Evolutionary conservation across 306 rosid species (phyloP).

Genomic region (Notholithocarpus densiflorus): DNA sequence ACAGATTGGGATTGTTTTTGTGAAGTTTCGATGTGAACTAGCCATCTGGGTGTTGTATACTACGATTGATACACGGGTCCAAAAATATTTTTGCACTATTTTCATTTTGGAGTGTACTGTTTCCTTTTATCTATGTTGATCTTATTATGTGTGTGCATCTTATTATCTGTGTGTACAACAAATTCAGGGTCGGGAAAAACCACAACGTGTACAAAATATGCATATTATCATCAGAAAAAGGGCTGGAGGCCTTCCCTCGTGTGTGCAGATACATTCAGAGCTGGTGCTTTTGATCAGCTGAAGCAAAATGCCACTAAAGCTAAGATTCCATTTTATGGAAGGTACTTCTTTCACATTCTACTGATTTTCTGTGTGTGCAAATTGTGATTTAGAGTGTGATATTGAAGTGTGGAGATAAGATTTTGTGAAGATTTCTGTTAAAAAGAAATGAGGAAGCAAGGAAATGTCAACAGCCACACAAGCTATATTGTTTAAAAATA

Average conservation of each 20-base stretch:
- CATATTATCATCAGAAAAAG: slow-evolving; percentile 77
- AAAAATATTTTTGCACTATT: neutral
- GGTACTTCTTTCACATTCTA: slow-evolving; percentile 40
- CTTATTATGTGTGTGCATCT: neutral
- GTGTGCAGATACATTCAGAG: slow-evolving; percentile 96
- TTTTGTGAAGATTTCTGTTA: neutral
- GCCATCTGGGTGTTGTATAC: neutral
- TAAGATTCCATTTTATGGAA: slow-evolving; percentile 92
- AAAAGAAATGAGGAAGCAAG: neutral
- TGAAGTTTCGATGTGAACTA: neutral
- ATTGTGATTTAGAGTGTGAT: no score
- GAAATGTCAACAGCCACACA: no score
- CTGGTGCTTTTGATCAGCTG: slow-evolving; percentile 99
- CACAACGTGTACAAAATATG: slow-evolving; percentile 88
- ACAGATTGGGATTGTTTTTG: neutral
- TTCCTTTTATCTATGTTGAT: neutral
- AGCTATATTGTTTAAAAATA: no score
- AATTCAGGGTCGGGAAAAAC: slow-evolving; percentile 85
- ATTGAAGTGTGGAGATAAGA: neutral
- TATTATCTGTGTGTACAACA: slow-evolving; percentile 2
- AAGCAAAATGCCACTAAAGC: slow-evolving; percentile 95
- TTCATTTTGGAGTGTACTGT: neutral
- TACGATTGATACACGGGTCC: neutral
- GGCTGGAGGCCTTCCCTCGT: slow-evolving; percentile 98
- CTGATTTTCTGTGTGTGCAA: slow-evolving; percentile 2